Conservation (phyloP, 2,329 filamentous ascomycete species). For the Arthrobotrys musiformis region DNA sequence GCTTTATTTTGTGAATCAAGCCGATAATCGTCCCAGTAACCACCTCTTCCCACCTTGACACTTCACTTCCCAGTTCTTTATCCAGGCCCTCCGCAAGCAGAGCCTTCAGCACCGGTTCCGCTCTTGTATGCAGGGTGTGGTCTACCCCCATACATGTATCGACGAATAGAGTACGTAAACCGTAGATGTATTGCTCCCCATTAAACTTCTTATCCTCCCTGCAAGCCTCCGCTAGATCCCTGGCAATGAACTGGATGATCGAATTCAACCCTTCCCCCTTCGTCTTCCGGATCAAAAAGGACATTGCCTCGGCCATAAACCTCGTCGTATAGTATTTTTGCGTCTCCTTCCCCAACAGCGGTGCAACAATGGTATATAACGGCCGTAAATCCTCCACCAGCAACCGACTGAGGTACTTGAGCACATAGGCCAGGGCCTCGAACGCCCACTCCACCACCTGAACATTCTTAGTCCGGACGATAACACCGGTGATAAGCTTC, state of each 20-base stretch:
- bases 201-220: conserved; percentile 61
- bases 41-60: conserved; percentile 65
- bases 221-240: conserved; percentile 69
- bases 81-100: conserved; percentile 63
- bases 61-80: conserved; percentile 12
- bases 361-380: conserved; percentile 79
- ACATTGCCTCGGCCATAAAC: conserved; percentile 94
- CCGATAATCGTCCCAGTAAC: conserved; percentile 81
- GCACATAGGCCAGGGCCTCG: conserved; percentile 89
- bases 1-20: conserved; percentile 81
- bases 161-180: conserved; percentile 89
- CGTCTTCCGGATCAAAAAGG: conserved; percentile 90
- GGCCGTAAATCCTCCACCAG: conserved; percentile 86
- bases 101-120: conserved; percentile 67
- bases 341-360: conserved; percentile 81
- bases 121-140: conserved; percentile 70
- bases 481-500: conserved; percentile 78
- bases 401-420: conserved; percentile 93
- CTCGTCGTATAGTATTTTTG: conserved; percentile 88
- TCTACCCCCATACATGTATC: conserved; percentile 78
- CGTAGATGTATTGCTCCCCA: conserved; percentile 76
- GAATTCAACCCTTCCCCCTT: conserved; percentile 77
- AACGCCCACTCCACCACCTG: conserved; percentile 99
- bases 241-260: conserved; percentile 77
- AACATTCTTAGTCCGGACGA: conserved; percentile 78